Conservation (phyloP, 164 flowering plant genomes). For the Paratinospora sagittata region DNA sequence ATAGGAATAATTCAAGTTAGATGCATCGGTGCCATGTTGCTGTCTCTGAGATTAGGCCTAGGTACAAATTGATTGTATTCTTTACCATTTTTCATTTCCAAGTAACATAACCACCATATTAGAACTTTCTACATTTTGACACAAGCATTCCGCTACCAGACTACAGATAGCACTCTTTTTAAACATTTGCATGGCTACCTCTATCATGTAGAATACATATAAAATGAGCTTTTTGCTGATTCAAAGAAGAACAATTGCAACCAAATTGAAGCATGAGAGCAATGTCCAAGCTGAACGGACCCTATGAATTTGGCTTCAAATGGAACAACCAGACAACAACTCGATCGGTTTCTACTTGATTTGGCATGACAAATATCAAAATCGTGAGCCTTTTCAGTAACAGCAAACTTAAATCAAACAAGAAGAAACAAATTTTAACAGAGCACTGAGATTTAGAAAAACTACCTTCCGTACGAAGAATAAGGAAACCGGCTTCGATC, state of each 20-base stretch:
- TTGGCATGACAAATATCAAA: not conserved
- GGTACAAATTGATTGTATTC: not conserved
- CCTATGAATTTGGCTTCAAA: slow-evolving; percentile 3
- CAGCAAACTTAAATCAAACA: not conserved
- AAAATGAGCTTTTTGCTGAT: not conserved
- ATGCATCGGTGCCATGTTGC: not conserved
- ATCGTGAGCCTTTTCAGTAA: not conserved
- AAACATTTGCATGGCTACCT: not conserved
- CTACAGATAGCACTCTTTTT: not conserved
- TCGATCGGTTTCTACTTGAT: not conserved
- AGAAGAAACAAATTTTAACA: not conserved
- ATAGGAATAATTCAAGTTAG: not conserved
- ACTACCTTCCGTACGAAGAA: slow-evolving; percentile 73
- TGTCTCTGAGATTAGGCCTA: not conserved
- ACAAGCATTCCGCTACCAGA: not conserved
- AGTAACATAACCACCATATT: not conserved
- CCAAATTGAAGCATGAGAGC: slow-evolving; percentile 2
- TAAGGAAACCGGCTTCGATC: slow-evolving; percentile 66
- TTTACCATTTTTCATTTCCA: not conserved
- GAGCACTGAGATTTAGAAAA: slow-evolving; percentile 23
- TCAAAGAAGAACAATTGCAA: slow-evolving; percentile 2
- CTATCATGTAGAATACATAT: not conserved
- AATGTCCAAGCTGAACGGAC: slow-evolving; percentile 4
- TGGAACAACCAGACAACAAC: slow-evolving; percentile 2
- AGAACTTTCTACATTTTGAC: not conserved